Evolutionary conservation across 2,329 filamentous ascomycete species (phyloP), one percentile per base, ranked within the genome.

Genomic region (Colletotrichum sp.): DNA sequence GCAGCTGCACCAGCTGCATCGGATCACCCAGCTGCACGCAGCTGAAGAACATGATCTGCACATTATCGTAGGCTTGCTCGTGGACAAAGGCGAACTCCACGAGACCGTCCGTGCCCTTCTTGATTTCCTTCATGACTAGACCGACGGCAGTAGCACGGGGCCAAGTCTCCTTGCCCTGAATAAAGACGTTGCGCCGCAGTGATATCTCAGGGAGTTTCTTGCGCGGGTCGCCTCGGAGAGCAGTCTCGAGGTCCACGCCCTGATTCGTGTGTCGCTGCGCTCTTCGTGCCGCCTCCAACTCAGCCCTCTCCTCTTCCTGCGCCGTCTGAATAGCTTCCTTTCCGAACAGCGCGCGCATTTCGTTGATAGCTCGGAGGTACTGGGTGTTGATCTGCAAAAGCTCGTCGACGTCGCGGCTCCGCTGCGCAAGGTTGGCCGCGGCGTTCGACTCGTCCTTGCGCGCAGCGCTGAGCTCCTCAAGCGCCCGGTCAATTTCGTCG

Each of bases 111-210:
- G 80, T 77, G 9, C 80, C 80, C 75, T 86, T 85, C 61, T 83
- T 83, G 18, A 90, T 72, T 76, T 87, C 86, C 79, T 93, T 91
- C 96, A 99, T 98, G 10, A 93, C 93, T 71, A 99, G 87, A 0
- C 97, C 97, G 18, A 94, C 95, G 39, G 94, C 93, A 2, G 95
- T 91, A 67, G 93, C 93, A 36, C 91, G 89, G 5, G 96, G 96
- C 96, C 96, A 98, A 66, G 94, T 92, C 78, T 97, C 95, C 80
- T 95, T 96, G 64, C 95, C 95, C 79, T 96, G 94, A 75, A 98
- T 92, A 81, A 98, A 96, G 15, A 95, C 89, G 81, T 98, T 98
- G 43, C 94, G 91, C 60, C 94, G 91, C 34, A 95, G 87, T 25
- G 94, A 93, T 36, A 95, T 88, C 68, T 95, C 93, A 2, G 93